Conservation (phyloP, 2,329 filamentous ascomycete species). For the Penicillium vulpinum region DNA sequence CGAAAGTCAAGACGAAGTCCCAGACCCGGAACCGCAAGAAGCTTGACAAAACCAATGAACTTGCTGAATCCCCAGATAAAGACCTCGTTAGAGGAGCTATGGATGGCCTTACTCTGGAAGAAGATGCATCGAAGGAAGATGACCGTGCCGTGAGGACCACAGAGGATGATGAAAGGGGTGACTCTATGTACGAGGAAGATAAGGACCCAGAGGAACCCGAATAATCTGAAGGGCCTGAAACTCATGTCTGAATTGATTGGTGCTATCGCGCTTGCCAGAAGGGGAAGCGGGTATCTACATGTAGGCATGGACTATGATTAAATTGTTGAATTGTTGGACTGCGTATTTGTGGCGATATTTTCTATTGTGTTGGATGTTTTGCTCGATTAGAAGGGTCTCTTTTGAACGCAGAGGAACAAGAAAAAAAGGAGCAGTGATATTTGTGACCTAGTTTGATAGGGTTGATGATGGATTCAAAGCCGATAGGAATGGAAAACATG, state of each 20-base stretch:
- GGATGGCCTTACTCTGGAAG: background rate
- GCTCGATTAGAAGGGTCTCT: background rate
- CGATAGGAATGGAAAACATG: background rate
- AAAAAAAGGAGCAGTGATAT: background rate
- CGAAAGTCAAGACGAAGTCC: background rate
- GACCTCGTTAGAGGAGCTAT: background rate
- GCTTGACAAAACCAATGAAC: background rate
- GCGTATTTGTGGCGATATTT: background rate
- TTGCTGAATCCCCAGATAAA: background rate
- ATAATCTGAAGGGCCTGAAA: no score
- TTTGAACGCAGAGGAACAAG: background rate
- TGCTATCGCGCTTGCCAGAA: background rate
- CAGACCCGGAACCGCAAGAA: background rate
- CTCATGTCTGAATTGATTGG: background rate
- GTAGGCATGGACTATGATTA: background rate
- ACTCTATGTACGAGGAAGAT: background rate
- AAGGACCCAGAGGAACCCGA: background rate
- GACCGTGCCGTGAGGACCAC: background rate
- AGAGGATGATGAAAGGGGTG: background rate
- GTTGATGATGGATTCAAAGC: background rate
- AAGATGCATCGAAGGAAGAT: background rate
- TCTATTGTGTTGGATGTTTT: background rate
- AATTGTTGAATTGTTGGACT: background rate
- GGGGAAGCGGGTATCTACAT: background rate
- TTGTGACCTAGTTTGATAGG: background rate